Evolutionary conservation across 2,329 filamentous ascomycete species (phyloP).

Genomic region (Chrysosporium queenslandicum): DNA sequence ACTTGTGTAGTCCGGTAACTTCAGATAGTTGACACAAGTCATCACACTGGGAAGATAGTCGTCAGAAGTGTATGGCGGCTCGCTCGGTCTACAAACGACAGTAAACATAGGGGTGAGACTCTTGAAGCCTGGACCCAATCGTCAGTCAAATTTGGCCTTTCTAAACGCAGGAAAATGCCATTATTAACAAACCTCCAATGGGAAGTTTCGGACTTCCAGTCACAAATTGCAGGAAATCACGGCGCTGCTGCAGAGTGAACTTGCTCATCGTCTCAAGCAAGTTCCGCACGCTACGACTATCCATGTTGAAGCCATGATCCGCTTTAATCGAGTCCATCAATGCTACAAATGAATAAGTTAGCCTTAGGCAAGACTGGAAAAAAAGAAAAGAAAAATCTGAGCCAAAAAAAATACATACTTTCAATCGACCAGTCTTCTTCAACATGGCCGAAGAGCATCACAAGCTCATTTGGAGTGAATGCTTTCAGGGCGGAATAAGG

Average conservation of each 20-base stretch:
- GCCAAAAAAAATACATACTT: conserved; percentile 56
- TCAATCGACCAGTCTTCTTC: conserved; percentile 97
- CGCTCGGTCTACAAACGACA: conserved; percentile 97
- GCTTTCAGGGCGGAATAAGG: conserved; percentile 84
- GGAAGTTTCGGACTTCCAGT: conserved; percentile 96
- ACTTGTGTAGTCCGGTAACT: conserved; percentile 85
- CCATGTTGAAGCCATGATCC: conserved; percentile 97
- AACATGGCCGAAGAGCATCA: conserved; percentile 83
- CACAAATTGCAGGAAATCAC: conserved; percentile 94
- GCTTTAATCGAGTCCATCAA: conserved; percentile 98
- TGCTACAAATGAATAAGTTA: conserved; percentile 42
- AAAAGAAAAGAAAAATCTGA: background rate
- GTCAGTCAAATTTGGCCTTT: background rate
- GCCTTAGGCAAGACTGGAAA: background rate
- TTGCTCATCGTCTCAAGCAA: conserved; percentile 91
- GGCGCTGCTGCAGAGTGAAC: conserved; percentile 60
- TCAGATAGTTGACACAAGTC: conserved; percentile 99
- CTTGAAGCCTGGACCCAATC: conserved; percentile 64
- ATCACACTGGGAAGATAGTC: conserved; percentile 99
- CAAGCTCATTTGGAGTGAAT: conserved; percentile 90
- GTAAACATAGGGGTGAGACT: conserved; percentile 96
- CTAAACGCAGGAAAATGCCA: background rate
- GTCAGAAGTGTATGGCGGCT: conserved; percentile 83
- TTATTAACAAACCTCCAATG: conserved; percentile 66
- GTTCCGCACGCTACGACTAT: conserved; percentile 91